phyloP scores from a whole-genome alignment of 192 early-diverging fungal species.

The Gamsiella multidivaricata region DNA sequence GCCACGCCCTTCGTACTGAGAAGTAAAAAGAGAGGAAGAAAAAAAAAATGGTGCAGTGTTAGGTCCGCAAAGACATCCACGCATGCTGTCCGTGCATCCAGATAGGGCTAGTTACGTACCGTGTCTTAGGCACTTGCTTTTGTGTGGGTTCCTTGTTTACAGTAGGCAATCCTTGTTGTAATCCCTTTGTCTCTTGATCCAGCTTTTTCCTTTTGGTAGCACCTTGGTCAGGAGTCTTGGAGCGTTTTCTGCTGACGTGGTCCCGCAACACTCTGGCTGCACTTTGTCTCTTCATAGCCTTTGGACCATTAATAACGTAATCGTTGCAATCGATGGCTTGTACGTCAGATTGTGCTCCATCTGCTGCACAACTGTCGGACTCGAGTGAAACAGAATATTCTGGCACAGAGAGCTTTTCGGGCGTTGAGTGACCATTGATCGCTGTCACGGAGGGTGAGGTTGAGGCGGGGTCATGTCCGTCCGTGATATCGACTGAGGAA shows the following conservation, averaged over 20 bases:
- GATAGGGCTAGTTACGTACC: conserved; percentile 22
- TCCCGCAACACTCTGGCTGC: conserved; percentile 6
- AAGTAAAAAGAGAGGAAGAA: neutral
- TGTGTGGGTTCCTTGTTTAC: neutral
- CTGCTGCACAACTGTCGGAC: too few relatives aligned
- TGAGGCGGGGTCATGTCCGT: neutral
- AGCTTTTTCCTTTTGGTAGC: conserved; percentile 26
- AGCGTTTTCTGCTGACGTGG: conserved; percentile 16
- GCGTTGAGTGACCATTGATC: neutral
- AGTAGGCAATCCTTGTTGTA: neutral
- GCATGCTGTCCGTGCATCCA: too few relatives aligned
- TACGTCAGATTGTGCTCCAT: neutral
- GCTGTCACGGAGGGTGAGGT: neutral
- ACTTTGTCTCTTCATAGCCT: conserved; percentile 13
- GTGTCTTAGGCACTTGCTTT: conserved; percentile 3
- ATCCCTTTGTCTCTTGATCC: conserved; percentile 2
- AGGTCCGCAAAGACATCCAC: too few relatives aligned
- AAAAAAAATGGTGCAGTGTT: too few relatives aligned
- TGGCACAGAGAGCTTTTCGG: neutral
- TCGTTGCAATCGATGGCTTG: conserved; percentile 12
- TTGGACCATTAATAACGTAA: conserved; percentile 4
- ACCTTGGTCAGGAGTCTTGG: conserved; percentile 11
- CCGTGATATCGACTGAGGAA: neutral
- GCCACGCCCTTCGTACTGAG: conserved; percentile 2
- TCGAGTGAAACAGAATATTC: neutral